Evolutionary conservation across 2,329 filamentous ascomycete species (phyloP), one percentile per base, ranked within the genome.

Genomic region (Trichoderma cornu-damae): DNA sequence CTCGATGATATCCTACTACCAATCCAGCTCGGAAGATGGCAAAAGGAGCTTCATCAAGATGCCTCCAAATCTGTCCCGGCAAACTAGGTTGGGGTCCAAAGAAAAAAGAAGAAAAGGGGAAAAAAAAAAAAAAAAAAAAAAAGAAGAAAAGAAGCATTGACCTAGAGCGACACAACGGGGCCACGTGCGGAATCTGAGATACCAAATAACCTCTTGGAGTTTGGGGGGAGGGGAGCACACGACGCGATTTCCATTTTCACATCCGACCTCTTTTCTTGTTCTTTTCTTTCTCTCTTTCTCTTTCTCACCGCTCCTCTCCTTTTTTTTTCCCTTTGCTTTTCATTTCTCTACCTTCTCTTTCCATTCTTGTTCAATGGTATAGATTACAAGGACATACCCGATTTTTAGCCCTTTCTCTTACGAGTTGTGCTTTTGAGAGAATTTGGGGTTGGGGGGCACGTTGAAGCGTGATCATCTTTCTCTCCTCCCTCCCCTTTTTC

Each of bases 381-480:
- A 58, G 55, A 58, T 58, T 58, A 44, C 55, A 58, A 58, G 32
- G 32, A 46, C 48, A 51, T 37, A 52, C 20, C 24, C 12, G 18
- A 34, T 35, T 30, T 40, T 26, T 22, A 32, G 32, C 40, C 30
- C 18, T 51, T 38, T 40, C 9, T 20, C 40, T 58, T 16, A 20
- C 30, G 37, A 47, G 44, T 38, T 38, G 22, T 32, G 16, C 20
- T 46, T n/a, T 20, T 51, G 18, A 28, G 30, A 43, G 47, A 44
- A 22, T 34, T 37, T 34, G 14, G 42, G n/a, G n/a, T n/a, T n/a
- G n/a, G n/a, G n/a, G n/a, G 30, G 12, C 32, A 55, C 42, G 42
- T 24, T 30, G 42, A 47, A 18, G 22, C 42, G 51, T 55, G 40
- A 4, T 11, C 32, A 20, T 22, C 51, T 37, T 47, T 30, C 38